These are phyloP conservation scores for Xylaria acuta DNA, from an alignment of 495 filamentous ascomycete species.

Conservation along the genomic window DNA sequence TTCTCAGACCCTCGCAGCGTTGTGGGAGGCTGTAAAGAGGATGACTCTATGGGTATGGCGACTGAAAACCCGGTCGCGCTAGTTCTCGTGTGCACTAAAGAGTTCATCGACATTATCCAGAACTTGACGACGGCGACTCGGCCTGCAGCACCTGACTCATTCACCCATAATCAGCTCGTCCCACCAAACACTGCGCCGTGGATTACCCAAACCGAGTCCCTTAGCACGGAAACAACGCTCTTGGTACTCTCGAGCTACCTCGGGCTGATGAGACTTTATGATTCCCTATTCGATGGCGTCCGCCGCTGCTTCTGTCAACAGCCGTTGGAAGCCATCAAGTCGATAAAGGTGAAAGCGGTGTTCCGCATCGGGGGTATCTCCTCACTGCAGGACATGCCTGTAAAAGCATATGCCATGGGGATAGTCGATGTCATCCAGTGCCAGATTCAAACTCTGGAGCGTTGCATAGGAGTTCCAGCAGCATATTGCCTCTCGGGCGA, in stretches of 20 bases:
- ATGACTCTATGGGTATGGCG: neutral
- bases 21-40: conserved; percentile 11
- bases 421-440: conserved; percentile 29
- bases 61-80: conserved; percentile 4
- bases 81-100: conserved; percentile 12
- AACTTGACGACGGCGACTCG: conserved; percentile 13
- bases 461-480: conserved; percentile 26
- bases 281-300: conserved; percentile 11
- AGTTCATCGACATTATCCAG: conserved; percentile 27
- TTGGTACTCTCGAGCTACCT: conserved; percentile 21
- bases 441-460: conserved; percentile 28
- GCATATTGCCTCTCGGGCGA: conserved; percentile 29
- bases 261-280: conserved; percentile 20
- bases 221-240: conserved; percentile 17
- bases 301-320: neutral
- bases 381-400: conserved; percentile 30
- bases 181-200: neutral
- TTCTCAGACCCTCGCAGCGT: conserved; percentile 11
- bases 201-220: neutral
- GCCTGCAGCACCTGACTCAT: neutral
- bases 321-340: conserved; percentile 20
- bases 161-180: neutral
- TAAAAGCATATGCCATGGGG: conserved; percentile 27
- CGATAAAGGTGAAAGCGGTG: conserved; percentile 30
- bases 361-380: conserved; percentile 30